Evolutionary conservation across 148 eudicot species (phyloP).

Genomic region (Fagopyrum homotropicum): DNA sequence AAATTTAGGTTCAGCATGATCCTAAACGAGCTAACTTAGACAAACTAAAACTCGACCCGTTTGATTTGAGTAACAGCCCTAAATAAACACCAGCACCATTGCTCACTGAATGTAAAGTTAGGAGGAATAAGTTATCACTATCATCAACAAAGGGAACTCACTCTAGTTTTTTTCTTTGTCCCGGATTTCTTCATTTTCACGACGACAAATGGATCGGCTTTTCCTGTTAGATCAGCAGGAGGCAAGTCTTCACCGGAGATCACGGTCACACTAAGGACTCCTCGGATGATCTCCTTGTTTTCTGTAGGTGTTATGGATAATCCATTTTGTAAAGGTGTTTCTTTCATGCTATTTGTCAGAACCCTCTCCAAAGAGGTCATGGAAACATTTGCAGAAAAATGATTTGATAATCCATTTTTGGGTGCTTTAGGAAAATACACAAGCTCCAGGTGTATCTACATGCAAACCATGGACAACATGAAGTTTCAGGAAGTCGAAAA

Average conservation of each 20-base stretch:
- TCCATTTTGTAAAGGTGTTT: conserved; percentile 36
- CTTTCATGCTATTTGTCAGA: conserved; percentile 38
- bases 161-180: conserved; percentile 77
- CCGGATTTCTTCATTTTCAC: conserved; percentile 73
- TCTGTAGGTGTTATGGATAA: conserved; percentile 27
- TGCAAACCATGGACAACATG: not conserved
- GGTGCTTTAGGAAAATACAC: conserved; percentile 64
- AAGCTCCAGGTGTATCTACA: conserved; percentile 94
- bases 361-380: conserved; percentile 88
- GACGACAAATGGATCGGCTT: conserved; percentile 85
- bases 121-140: not conserved
- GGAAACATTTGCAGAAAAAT: conserved; percentile 47
- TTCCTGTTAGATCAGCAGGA: conserved; percentile 72
- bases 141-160: conserved; percentile 16
- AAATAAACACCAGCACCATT: not conserved
- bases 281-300: conserved; percentile 74
- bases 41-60: too few relatives aligned
- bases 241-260: conserved; percentile 84
- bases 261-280: conserved; percentile 84
- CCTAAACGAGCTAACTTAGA: not conserved
- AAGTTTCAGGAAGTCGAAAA: not conserved
- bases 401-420: conserved; percentile 49
- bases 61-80: too few relatives aligned
- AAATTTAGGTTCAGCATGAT: not conserved
- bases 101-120: not conserved